phyloP scores from a whole-genome alignment of 805 yeast species.

The Ogataea chonburiensis region DNA sequence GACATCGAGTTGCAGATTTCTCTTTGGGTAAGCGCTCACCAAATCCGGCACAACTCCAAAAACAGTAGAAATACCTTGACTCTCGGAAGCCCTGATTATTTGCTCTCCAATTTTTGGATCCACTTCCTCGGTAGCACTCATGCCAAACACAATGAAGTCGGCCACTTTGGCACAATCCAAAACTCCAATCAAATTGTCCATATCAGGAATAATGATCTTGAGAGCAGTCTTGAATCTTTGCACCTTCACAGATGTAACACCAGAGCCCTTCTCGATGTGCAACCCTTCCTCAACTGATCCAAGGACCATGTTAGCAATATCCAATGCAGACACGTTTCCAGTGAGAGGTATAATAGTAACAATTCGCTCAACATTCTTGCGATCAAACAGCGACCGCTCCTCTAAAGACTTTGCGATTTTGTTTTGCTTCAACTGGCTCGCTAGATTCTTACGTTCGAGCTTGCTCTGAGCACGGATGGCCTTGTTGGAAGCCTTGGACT shows the following conservation, averaged over 20 bases:
- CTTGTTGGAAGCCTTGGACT: constrained; percentile 40
- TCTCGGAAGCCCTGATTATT: constrained; percentile 78
- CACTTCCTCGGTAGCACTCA: constrained; percentile 84
- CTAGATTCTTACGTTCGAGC: constrained; percentile 71
- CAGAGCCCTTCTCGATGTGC: constrained; percentile 39
- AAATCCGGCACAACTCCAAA: constrained; percentile 78
- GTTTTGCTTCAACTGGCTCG: constrained; percentile 71
- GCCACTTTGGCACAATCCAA: constrained; percentile 87
- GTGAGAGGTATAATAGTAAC: constrained; percentile 80
- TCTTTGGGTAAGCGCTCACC: constrained; percentile 63
- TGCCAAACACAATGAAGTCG: constrained; percentile 86
- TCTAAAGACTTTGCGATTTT: constrained; percentile 63
- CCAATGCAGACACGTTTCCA: constrained; percentile 57
- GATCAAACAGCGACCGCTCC: constrained; percentile 63
- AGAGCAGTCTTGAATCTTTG: constrained; percentile 72
- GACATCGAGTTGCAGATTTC: constrained; percentile 72
- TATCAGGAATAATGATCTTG: constrained; percentile 72
- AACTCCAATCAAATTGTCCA: constrained; percentile 60
- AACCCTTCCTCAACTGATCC: constrained; percentile 37
- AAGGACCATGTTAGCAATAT: constrained; percentile 53
- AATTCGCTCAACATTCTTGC: constrained; percentile 75
- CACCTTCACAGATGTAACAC: constrained; percentile 52
- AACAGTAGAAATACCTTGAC: constrained; percentile 87
- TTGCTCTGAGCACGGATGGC: constrained; percentile 41
- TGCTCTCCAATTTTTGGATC: constrained; percentile 82